Percentiles rank a stretch among this genome's conserved stretches.
Conservation (phyloP, 495 filamentous ascomycete species). For the Hypoxylon crocopeplum region DNA sequence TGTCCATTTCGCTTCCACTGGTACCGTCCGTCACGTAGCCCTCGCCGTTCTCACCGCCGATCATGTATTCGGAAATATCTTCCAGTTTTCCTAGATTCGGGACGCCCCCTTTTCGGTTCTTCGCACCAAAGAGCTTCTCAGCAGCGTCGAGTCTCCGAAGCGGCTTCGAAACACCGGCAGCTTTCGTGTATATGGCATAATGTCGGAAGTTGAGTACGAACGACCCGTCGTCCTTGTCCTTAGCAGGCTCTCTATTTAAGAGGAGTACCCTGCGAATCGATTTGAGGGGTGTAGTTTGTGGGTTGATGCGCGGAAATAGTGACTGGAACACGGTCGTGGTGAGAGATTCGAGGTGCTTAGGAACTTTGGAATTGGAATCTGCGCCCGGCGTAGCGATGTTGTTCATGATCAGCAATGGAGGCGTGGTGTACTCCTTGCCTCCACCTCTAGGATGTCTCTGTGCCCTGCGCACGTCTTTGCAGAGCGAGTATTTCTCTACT, state of each 20-base stretch:
- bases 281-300: slow-evolving; percentile 83
- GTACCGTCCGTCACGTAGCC: slow-evolving; percentile 86
- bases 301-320: slow-evolving; percentile 94
- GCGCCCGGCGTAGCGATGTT: slow-evolving; percentile 79
- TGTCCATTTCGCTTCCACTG: slow-evolving; percentile 89
- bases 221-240: slow-evolving; percentile 63
- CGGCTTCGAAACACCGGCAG: slow-evolving; percentile 80
- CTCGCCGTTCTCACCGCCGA: slow-evolving; percentile 74
- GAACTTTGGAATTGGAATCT: slow-evolving; percentile 67
- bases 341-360: slow-evolving; percentile 91
- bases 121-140: slow-evolving; percentile 68
- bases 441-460: slow-evolving; percentile 81
- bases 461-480: slow-evolving; percentile 83
- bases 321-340: slow-evolving; percentile 95
- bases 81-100: slow-evolving; percentile 90
- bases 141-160: slow-evolving; percentile 88
- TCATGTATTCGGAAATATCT: slow-evolving; percentile 95
- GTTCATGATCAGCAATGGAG: slow-evolving; percentile 97
- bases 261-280: slow-evolving; percentile 90
- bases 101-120: slow-evolving; percentile 70
- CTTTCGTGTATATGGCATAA: slow-evolving; percentile 91
- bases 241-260: slow-evolving; percentile 75
- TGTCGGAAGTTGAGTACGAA: slow-evolving; percentile 93
- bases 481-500: slow-evolving; percentile 95
- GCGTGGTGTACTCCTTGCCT: slow-evolving; percentile 80